Percentiles rank a stretch among this genome's conserved stretches.
These are phyloP conservation scores for Avena eriantha DNA, from an alignment of 176 grass and related monocot genomes.

Conservation along the genomic window DNA sequence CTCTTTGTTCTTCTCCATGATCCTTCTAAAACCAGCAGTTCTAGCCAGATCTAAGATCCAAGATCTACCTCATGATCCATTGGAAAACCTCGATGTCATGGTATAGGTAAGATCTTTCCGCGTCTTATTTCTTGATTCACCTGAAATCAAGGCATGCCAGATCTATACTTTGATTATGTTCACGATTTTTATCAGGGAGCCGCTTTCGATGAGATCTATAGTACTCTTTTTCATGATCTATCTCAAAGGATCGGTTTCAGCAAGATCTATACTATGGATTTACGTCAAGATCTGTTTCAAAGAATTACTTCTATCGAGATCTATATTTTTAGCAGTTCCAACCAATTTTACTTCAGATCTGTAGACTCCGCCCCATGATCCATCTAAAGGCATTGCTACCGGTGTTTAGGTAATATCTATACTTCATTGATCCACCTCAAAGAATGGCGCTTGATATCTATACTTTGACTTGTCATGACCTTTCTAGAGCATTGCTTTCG, in stretches of 20 bases:
- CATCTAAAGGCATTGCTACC: background rate
- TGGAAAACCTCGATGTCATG: background rate
- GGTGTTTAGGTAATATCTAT: background rate
- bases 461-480: background rate
- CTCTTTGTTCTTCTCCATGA: background rate
- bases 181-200: background rate
- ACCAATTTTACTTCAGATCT: background rate
- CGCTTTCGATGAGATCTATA: too few relatives aligned
- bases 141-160: background rate
- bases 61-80: background rate
- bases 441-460: background rate
- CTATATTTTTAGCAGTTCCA: too few relatives aligned
- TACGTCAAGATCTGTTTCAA: too few relatives aligned
- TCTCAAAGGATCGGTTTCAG: too few relatives aligned
- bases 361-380: background rate
- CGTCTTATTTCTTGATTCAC: background rate
- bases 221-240: too few relatives aligned
- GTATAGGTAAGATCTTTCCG: background rate
- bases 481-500: background rate
- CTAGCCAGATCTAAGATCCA: background rate
- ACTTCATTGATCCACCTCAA: background rate
- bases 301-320: too few relatives aligned
- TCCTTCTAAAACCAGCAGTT: background rate
- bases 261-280: too few relatives aligned
- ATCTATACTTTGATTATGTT: background rate